A percentile compares a stretch with the other conserved stretches of the same genome.
phyloP scores from a whole-genome alignment of 2,329 filamentous ascomycete genomes.

The Fusarium dlaminii region DNA sequence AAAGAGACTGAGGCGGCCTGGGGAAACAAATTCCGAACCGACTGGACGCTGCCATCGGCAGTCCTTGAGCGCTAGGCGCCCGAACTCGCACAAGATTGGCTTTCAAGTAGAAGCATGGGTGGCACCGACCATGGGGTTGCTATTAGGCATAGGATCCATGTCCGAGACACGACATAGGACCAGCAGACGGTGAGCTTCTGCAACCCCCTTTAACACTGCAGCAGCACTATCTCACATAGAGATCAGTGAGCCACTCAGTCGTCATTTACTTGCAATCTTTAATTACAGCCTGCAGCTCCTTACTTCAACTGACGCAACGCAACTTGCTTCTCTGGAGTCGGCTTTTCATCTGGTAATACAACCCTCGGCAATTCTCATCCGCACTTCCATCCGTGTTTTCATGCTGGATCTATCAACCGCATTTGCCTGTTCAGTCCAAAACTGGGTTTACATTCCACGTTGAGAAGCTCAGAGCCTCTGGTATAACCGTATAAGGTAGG shows the following conservation, averaged over 20 bases:
- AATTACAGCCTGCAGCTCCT: constrained; percentile 38
- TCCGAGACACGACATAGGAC: constrained; percentile 29
- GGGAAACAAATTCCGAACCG: background rate
- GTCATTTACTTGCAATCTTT: constrained; percentile 31
- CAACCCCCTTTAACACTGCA: constrained; percentile 45
- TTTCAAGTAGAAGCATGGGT: constrained; percentile 33
- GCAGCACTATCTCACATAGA: constrained; percentile 29
- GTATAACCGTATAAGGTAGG: background rate
- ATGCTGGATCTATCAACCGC: background rate
- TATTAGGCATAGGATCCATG: constrained; percentile 34
- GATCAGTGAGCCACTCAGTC: constrained; percentile 18
- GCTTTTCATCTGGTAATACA: background rate
- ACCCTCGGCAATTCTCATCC: constrained; percentile 8
- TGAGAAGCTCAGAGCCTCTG: constrained; percentile 4
- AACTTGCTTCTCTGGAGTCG: constrained; percentile 16
- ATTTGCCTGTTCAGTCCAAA: background rate
- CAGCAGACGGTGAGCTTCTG: constrained; percentile 36
- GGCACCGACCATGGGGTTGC: constrained; percentile 42
- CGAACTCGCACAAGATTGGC: constrained; percentile 17
- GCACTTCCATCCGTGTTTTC: background rate
- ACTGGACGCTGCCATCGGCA: constrained; percentile 30
- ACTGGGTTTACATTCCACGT: constrained; percentile 2
- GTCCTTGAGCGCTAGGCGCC: constrained; percentile 35
- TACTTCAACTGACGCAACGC: background rate
- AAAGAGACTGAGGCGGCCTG: background rate